phyloP scores from a whole-genome alignment of 306 rosid species.

The Vigna hirtella region DNA sequence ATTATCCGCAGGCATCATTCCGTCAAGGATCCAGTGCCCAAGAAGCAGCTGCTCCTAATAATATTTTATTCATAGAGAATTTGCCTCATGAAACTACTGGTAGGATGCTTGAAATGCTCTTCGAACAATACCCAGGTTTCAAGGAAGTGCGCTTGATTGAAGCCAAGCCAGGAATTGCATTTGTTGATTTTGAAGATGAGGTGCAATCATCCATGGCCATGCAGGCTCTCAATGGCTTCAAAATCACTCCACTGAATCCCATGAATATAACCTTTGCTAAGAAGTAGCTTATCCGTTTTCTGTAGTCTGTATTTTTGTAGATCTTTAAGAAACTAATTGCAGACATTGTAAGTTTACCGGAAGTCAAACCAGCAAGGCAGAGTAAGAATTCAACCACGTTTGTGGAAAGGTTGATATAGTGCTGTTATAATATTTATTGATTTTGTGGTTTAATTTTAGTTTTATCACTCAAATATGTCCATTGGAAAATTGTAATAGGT shows the following conservation, averaged over 20 bases:
- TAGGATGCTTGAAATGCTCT: conserved; percentile 92
- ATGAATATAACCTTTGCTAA: conserved; percentile 86
- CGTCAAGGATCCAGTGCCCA: conserved; percentile 71
- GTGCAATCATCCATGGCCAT: conserved; percentile 93
- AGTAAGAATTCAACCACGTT: conserved; percentile 39
- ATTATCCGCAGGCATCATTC: conserved; percentile 65
- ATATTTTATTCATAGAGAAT: conserved; percentile 91
- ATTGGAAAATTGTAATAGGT: background rate
- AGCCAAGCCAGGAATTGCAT: conserved; percentile 98
- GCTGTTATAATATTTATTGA: conserved; percentile 22
- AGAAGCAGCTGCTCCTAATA: conserved; percentile 86
- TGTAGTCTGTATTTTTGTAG: conserved; percentile 41
- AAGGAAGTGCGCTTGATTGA: conserved; percentile 97
- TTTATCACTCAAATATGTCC: conserved; percentile 17
- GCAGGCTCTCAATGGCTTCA: conserved; percentile 96
- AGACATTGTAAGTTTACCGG: conserved; percentile 41
- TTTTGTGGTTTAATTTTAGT: conserved; percentile 34
- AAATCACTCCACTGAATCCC: conserved; percentile 92
- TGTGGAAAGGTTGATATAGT: conserved; percentile 42
- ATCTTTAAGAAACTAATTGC: conserved; percentile 45
- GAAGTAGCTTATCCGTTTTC: conserved; percentile 60
- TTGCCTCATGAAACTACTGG: conserved; percentile 89
- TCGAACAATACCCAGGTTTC: conserved; percentile 94
- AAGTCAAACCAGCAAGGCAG: conserved; percentile 29
- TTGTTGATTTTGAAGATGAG: conserved; percentile 92